Base-by-base conservation (phyloP, 768 basidiomycete genomes). In the Russula brevipes region DNA sequence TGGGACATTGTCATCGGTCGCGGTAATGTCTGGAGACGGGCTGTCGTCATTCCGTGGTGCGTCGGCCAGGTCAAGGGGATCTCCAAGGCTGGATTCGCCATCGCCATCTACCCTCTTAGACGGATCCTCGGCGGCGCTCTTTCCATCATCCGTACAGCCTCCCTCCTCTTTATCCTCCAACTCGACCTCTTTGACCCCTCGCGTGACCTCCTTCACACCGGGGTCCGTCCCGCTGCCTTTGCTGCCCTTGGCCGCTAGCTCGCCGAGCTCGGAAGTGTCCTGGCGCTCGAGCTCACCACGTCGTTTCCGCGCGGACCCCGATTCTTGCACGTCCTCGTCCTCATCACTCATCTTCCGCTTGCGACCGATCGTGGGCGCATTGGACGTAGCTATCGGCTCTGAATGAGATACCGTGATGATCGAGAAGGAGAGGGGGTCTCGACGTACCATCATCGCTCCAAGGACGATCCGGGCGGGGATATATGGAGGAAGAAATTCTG, bases 401-500 rank as follows among this genome's bases (percentile, higher is more conserved):
- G 49, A 10, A 31, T 56, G 36, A 65, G 60, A 66, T 54, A 36
- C n/a, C 12, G 57, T 42, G 33, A 45, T 66, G 33, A 54, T 41
- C 36, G 38, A 57, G 52, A 50, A 50, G 55, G 57, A 57, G 64
- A 55, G 54, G 42, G 36, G 38, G 41, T 5, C 6, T 12, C 45
- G 54, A 52, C 61, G 51, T 35, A 78, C 88, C 84, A 72, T 91
- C 88, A 59, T 90, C 87, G 68, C 81, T 80, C 89, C 88, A 89
- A 39, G 87, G 86, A 62, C 86, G 79, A 73, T 89, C 88, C 31
- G 85, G 81, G 57, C 88, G 82, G 33, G 85, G 84, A 68, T 88
- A 82, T 24, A 88, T 78, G 14, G 85, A 84, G 69, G 81, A 79
- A 0, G 88, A 89, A 64, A 89, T 84, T 50, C 87, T 84, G 68